phyloP scores from a whole-genome alignment of 2,329 filamentous ascomycete genomes.

The Gnomoniopsis sp. region DNA sequence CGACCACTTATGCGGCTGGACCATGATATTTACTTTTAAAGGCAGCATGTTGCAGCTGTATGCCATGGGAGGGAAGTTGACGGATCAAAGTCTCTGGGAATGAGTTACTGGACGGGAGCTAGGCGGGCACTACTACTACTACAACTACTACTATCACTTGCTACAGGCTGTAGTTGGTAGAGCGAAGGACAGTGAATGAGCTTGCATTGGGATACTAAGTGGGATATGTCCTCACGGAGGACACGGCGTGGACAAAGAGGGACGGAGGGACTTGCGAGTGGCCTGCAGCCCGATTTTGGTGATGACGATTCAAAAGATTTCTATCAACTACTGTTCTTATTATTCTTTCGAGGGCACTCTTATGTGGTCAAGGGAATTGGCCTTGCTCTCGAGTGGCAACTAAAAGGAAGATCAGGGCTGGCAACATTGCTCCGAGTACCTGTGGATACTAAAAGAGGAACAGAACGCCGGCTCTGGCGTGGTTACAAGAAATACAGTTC shows the following conservation, averaged over 20 bases:
- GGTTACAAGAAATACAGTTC: conserved; percentile 5
- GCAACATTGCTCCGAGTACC: conserved; percentile 9
- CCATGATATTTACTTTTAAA: conserved; percentile 20
- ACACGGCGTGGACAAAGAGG: background rate
- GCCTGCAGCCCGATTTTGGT: conserved; percentile 8
- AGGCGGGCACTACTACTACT: conserved; percentile 14
- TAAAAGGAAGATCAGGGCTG: conserved; percentile 16
- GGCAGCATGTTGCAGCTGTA: background rate
- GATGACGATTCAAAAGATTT: conserved; percentile 20
- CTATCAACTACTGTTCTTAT: conserved; percentile 19
- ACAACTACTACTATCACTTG: background rate
- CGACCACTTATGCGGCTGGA: conserved; percentile 28
- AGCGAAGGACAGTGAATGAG: background rate
- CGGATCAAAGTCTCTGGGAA: conserved; percentile 7
- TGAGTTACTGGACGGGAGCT: conserved; percentile 10
- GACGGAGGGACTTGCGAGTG: background rate
- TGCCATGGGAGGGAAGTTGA: background rate
- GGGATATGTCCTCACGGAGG: conserved; percentile 5
- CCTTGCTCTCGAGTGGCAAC: conserved; percentile 8
- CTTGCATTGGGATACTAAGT: conserved; percentile 16
- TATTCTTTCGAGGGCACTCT: conserved; percentile 12
- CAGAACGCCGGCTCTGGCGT: conserved; percentile 2
- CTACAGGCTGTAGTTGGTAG: conserved; percentile 1
- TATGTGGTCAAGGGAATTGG: conserved; percentile 4
- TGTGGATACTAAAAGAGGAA: conserved; percentile 13